Percentiles rank a stretch among this genome's conserved stretches.
These are phyloP conservation scores for Gastrodia elata DNA, from an alignment of 106 monocot genomes.

Conservation along the genomic window DNA sequence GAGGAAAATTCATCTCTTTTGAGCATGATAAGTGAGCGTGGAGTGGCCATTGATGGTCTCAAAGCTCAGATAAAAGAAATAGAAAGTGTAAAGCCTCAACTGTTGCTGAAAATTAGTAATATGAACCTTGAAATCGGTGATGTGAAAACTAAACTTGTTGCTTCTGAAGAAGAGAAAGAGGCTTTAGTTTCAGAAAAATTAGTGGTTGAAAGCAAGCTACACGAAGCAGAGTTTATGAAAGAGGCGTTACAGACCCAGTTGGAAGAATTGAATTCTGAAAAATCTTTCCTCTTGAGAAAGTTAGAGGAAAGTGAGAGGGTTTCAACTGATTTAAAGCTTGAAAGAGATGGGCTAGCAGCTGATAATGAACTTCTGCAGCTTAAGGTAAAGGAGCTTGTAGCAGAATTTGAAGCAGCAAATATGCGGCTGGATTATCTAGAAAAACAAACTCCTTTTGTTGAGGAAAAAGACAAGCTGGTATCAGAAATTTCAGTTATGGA, in stretches of 20 bases:
- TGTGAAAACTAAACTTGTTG: conserved; percentile 10
- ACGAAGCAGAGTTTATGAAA: conserved; percentile 11
- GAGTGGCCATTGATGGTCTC: background rate
- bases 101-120: conserved; percentile 24
- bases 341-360: conserved; percentile 27
- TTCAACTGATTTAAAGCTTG: conserved; percentile 17
- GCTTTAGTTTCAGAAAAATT: conserved; percentile 18
- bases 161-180: conserved; percentile 24
- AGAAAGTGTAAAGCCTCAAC: conserved; percentile 11
- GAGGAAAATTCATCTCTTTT: conserved; percentile 19
- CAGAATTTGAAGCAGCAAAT: conserved; percentile 17
- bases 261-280: conserved; percentile 21
- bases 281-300: conserved; percentile 14
- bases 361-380: conserved; percentile 19
- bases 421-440: conserved; percentile 10
- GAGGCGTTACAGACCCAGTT: conserved; percentile 19
- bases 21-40: conserved; percentile 14
- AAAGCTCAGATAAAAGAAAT: conserved; percentile 16
- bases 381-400: conserved; percentile 19
- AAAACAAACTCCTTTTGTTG: conserved; percentile 1
- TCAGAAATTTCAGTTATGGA: background rate
- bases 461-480: conserved; percentile 16
- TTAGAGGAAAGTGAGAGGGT: conserved; percentile 23
- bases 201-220: conserved; percentile 5
- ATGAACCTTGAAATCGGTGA: conserved; percentile 8